Evolutionary conservation across 2,329 filamentous ascomycete genomes (phyloP), one percentile per base, ranked within the genome.

Genomic region (Epichloe amarillans): DNA sequence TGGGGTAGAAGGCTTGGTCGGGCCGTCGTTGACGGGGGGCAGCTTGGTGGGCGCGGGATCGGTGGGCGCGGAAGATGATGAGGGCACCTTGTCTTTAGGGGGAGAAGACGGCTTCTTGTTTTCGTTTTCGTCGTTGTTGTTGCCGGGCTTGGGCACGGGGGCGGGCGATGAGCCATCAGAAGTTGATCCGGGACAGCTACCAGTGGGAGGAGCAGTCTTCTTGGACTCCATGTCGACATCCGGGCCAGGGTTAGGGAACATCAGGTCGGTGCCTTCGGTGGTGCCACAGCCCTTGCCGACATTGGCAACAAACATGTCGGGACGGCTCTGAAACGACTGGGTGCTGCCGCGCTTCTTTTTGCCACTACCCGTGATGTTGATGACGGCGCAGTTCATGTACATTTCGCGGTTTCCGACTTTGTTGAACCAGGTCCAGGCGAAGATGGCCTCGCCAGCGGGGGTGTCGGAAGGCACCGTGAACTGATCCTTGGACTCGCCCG

Each of bases 371-470:
- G 64, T 66, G 62, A 89, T 81, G 54, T 76, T 79, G 58, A 90
- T 76, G 48, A 77, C 73, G 7, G 86, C 86, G 62, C 87, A 93
- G 69, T 88, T 88, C 83, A 88, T 88, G 75, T 93, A 93, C 78
- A 86, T 86, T 65, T 91, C 86, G 46, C 86, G 77, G 68, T 89
- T 89, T 26, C 86, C 86, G 40, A 84, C 67, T 56, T 80, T 71
- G 72, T 88, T 88, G 69, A 86, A 83, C 83, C 83, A 87, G 26
- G 80, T 81, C 87, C 87, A 91, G 38, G 81, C 80, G 47, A 90
- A 76, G 43, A 90, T 64, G 52, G 80, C 83, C 36, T 82, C 76
- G 66, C 66, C 71, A 53, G 66, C 61, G n/a, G 80, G 79, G 1
- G 80, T 78, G 56, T 83, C 79, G 2, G 68, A 65, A 8, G 86